Evolutionary conservation across 129 eudicot genomes (phyloP), one percentile per base, ranked within the genome.

Genomic region (Flaveria brownii): DNA sequence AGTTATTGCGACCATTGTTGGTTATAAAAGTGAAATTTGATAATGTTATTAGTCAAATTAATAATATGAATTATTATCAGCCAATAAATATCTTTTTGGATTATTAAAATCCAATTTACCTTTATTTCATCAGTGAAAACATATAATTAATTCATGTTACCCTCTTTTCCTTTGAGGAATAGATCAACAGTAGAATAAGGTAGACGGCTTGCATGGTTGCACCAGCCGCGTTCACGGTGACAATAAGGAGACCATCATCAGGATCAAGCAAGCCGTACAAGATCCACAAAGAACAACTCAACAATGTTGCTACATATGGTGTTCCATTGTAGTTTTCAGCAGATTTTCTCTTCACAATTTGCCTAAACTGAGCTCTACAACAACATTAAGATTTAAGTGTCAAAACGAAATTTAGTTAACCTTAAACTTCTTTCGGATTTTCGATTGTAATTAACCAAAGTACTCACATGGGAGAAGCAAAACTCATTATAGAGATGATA

Each of bases 201-300:
- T 80, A 88, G 83, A 86, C 77, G 45, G 79, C 54, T 60, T 90
- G 91, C 39, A 82, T 71, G 77, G 83, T 52, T 2, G 81, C 82
- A 15, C 96, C 96, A 30, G 84, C 83, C 25, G 86, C 78, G 33
- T 86, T 90, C 6, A 88, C 89, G 0, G 96, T 90, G 73, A 86
- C 85, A 9, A 90, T 74, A 20, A 90, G 88, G 30, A 90, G 71
- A 33, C 91, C 96, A 70, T 85, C 88, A 72, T 81, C 88, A 45
- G 93, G 96, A 63, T 90, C 89, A 55, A 90, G 89, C 54, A 80
- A 49, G 12, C 96, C 96, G 6, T 90, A 88, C 72, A 90, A 86
- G 41, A 91, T 86, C 96, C 93, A 88, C 73, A 90, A 70, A 74
- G 89, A 71, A 57, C 91, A 88, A 72, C 96, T 86, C 79, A 88